Percentiles rank a stretch among this genome's conserved stretches.
Conservation (phyloP, 805 yeast species). For the Blastobotrys chiropterorum region DNA sequence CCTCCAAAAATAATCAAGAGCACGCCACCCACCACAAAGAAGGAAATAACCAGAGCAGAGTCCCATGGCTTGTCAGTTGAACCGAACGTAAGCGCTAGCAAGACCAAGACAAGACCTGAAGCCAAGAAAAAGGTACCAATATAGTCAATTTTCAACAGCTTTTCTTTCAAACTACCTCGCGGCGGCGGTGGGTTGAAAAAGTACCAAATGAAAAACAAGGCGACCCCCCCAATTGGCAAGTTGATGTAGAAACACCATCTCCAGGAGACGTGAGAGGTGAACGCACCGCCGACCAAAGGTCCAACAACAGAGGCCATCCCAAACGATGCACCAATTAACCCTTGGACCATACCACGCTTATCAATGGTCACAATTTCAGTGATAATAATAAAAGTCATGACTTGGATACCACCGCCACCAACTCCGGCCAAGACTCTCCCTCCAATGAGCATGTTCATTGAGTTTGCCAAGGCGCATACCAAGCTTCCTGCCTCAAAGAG, state of each 20-base stretch:
- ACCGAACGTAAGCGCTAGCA: constrained; percentile 52
- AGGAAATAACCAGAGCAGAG: constrained; percentile 42
- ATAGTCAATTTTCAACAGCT: constrained; percentile 46
- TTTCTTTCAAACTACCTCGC: constrained; percentile 35
- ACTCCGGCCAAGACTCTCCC: constrained; percentile 79
- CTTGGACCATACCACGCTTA: constrained; percentile 75
- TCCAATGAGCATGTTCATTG: constrained; percentile 56
- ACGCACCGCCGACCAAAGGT: constrained; percentile 51
- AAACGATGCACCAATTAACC: constrained; percentile 40
- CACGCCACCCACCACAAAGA: constrained; percentile 40
- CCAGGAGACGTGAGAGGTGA: constrained; percentile 44
- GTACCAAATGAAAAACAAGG: constrained; percentile 23
- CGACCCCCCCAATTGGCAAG: constrained; percentile 36
- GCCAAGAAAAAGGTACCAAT: constrained; percentile 39
- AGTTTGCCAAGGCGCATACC: constrained; percentile 36
- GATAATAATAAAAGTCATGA: constrained; percentile 66
- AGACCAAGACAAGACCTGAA: constrained; percentile 36
- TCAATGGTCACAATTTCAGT: constrained; percentile 73
- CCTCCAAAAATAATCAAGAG: constrained; percentile 36
- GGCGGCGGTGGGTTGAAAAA: constrained; percentile 34
- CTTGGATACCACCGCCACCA: constrained; percentile 83
- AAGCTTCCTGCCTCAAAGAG: constrained; percentile 39
- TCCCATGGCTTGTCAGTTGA: constrained; percentile 46
- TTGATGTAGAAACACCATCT: constrained; percentile 47
- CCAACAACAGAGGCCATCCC: constrained; percentile 41